Base-by-base conservation (phyloP, 805 yeast genomes). In the Nakazawaea populi region DNA sequence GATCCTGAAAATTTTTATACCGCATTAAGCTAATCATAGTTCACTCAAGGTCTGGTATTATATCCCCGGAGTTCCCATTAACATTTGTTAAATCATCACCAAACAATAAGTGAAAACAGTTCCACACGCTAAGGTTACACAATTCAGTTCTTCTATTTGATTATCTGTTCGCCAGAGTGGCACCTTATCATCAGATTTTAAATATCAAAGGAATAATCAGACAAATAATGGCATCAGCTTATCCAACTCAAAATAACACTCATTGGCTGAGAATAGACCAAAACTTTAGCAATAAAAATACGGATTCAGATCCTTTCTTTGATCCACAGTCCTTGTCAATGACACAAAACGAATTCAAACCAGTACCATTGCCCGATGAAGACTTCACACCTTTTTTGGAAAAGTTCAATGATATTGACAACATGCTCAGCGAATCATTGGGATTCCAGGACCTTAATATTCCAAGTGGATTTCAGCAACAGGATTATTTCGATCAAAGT, bases 401-500 rank as follows among this genome's bases (percentile, higher is more conserved):
- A 45, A 76, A 73, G 56, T 75, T 74, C 61, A 73, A 75, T 48
- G 78, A 82, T 32, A 69, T 80, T 36, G 85, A 80, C 60, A 76
- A 74, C 55, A 63, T 80, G 53, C 69, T 85, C 52, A 78, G 79
- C 40, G 82, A 80, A 55, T 75, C 86, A 2, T 65, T 84, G 39
- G 68, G 74, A 11, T 64, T 82, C 29, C 83, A 79, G 60, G 89
- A 83, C 49, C 71, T 85, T 52, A 87, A 79, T 57, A 85, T 85
- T 43, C 85, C 88, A 54, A 53, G 47, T 48, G 42, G 51, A 48
- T 51, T 52, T 58, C 55, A 51, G 44, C 42, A 51, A 59, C 40
- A 47, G 44, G 43, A 52, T 44, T 46, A 42, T 28, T 48, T 46
- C 37, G 57, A 49, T 48, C 58, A 42, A 35, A 47, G 14, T 37